Evolutionary conservation across 495 filamentous ascomycete genomes (phyloP), one percentile per base, ranked within the genome.

Genomic region (Penicillium chermesinum): DNA sequence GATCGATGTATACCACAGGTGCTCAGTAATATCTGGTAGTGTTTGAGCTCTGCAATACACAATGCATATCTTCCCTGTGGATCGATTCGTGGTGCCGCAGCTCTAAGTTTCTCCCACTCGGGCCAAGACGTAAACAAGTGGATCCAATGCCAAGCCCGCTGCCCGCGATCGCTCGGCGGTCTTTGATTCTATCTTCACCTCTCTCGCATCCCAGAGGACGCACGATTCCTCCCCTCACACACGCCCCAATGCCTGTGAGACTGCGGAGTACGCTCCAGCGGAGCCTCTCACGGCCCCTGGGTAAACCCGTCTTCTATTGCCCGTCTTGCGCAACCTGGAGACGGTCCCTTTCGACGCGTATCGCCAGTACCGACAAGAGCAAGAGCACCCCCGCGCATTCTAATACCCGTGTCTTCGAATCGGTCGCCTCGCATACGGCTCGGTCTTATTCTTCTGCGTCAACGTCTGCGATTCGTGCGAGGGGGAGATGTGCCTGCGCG

Each of bases 261-360:
- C 41, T 72, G 39, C 66, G 70, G 56, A 63, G 60, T 48, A 55
- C 65, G 58, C 60, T 73, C 47, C 38, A 58, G 20, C 59, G 55
- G 59, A 67, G 66, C 64, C 56, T 73, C 25, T 56, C 56, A 58
- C 65, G 53, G 39, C 49, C 55, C 9, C 39, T 54, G 39, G 61
- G 59, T 16, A 52, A 38, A 12, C 48, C 45, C 6, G 53, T 63
- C 19, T 64, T 66, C 43, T 65, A 63, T 52, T 74, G 69, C 40
- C 66, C 68, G 4, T 70, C 71, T 10, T 72, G 68, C 54, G 48
- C 68, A 30, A 62, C 57, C 52, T 61, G 66, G 53, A 52, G 66
- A 43, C 67, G 65, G 41, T 45, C 53, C 17, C 50, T 65, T 12
- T 55, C 66, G 18, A 67, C 65, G 55, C 65, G 62, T 58, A 44